These are phyloP conservation scores for Penicillium sp. DNA, from an alignment of 2,329 filamentous ascomycete species.

Conservation along the genomic window DNA sequence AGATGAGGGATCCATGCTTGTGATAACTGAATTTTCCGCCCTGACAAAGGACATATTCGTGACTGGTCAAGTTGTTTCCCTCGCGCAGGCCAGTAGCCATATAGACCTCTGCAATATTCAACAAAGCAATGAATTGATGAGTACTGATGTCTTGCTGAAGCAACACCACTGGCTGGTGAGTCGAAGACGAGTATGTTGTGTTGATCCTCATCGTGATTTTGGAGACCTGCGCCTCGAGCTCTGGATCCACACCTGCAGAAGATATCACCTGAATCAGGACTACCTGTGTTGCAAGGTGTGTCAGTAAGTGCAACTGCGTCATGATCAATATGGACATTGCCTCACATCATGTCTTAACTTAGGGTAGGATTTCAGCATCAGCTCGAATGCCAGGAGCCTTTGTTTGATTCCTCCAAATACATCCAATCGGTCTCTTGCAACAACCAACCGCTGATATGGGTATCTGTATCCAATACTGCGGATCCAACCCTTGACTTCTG, in stretches of 20 bases:
- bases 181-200: conserved; percentile 81
- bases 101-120: conserved; percentile 83
- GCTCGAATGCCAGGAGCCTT: conserved; percentile 85
- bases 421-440: conserved; percentile 91
- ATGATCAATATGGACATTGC: neutral
- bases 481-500: conserved; percentile 76
- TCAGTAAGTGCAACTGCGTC: conserved; percentile 2
- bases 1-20: conserved; percentile 82
- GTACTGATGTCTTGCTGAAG: conserved; percentile 92
- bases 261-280: conserved; percentile 92
- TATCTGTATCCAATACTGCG: conserved; percentile 77
- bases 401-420: conserved; percentile 87
- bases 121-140: conserved; percentile 83
- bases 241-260: conserved; percentile 79
- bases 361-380: conserved; percentile 89
- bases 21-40: conserved; percentile 72
- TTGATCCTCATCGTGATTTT: conserved; percentile 95
- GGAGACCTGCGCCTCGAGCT: conserved; percentile 81
- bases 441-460: conserved; percentile 82
- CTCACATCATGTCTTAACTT: conserved; percentile 74
- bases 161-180: conserved; percentile 88
- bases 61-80: conserved; percentile 93
- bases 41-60: conserved; percentile 91
- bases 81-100: conserved; percentile 94
- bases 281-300: conserved; percentile 50